A percentile compares a stretch with the other conserved stretches of the same genome.
Conservation (phyloP, 176 grass and related monocot species). For the Carex cristatella region DNA sequence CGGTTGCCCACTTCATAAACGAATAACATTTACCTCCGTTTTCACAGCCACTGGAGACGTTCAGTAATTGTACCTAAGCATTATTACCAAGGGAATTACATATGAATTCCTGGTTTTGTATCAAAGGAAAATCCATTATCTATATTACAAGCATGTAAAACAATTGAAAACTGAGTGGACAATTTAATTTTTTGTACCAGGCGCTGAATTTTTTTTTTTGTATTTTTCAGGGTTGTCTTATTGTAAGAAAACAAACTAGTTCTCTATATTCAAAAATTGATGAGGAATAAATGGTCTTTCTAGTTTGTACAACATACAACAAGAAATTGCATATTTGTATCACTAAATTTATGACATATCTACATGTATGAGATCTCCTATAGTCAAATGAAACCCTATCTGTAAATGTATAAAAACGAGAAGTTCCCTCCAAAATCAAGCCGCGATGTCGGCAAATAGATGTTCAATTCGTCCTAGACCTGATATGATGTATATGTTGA, state of each 20-base stretch:
- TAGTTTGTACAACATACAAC: conserved; percentile 10
- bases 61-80: not conserved
- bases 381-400: conserved; percentile 9
- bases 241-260: not conserved
- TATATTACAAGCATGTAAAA: not conserved
- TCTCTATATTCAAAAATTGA: not conserved
- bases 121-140: not conserved
- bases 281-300: not conserved
- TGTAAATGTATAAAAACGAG: conserved; percentile 2
- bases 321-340: not conserved
- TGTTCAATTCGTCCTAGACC: not conserved
- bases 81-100: not conserved
- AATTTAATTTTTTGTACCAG: not conserved
- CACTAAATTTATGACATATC: not conserved
- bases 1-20: not conserved
- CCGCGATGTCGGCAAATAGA: not conserved
- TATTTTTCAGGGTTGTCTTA: not conserved
- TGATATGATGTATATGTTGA: not conserved
- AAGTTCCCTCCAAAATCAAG: not conserved
- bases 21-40: not conserved
- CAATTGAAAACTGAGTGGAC: not conserved
- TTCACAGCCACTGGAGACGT: not conserved
- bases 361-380: not conserved
- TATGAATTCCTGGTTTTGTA: not conserved
- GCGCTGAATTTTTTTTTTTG: too few species aligned